phyloP scores from a whole-genome alignment of 176 grass and related monocot species.

The Typha latifolia region DNA sequence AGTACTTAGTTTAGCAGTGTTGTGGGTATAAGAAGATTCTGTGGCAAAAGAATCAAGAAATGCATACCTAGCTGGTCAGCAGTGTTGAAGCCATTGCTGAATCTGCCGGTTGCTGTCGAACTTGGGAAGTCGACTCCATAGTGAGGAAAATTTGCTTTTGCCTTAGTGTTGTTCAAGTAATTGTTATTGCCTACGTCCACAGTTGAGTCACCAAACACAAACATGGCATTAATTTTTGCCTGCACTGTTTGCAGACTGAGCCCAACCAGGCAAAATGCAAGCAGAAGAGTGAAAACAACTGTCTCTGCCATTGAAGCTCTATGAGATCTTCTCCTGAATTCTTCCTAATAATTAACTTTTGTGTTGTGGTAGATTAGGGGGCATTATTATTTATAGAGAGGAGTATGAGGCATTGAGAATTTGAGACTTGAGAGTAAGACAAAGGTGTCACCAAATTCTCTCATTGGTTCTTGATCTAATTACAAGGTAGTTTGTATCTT shows the following conservation, averaged over 20 bases:
- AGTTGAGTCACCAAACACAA: conserved; percentile 28
- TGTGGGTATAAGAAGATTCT: too few relatives aligned
- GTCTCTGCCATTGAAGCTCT: neutral
- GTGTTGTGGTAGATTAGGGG: neutral
- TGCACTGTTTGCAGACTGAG: neutral
- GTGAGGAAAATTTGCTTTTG: conserved; percentile 20
- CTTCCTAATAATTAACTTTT: neutral
- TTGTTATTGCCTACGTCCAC: conserved; percentile 30
- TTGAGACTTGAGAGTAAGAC: neutral
- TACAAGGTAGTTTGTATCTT: neutral
- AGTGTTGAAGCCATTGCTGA: conserved; percentile 30
- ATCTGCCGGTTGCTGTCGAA: conserved; percentile 15
- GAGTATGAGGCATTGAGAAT: neutral
- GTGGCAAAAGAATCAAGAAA: neutral
- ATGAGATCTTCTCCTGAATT: neutral
- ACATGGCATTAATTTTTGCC: conserved; percentile 12
- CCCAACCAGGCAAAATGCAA: neutral
- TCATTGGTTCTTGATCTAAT: neutral
- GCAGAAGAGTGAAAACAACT: neutral
- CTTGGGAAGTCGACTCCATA: conserved; percentile 20
- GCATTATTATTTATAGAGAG: neutral
- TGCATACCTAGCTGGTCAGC: conserved; percentile 18
- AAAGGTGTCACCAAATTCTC: neutral
- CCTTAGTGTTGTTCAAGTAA: conserved; percentile 3
- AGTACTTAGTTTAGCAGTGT: too few relatives aligned